phyloP scores from a whole-genome alignment of 2,329 filamentous ascomycete species.

The Ophiostoma tasmaniense region DNA sequence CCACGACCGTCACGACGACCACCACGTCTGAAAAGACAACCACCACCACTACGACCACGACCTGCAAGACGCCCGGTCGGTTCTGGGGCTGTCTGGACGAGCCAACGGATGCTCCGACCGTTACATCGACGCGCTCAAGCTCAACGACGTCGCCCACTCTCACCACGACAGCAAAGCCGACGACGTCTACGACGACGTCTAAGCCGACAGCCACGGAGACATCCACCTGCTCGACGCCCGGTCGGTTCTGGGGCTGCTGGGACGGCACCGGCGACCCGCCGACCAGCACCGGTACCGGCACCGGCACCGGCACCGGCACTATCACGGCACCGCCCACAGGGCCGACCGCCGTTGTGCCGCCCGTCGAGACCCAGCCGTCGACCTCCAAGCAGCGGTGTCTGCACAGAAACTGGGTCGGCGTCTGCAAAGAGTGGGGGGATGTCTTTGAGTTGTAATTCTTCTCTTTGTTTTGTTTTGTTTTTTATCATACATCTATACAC shows the following conservation, averaged over 20 bases:
- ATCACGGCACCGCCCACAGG: conserved; percentile 12
- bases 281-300: conserved; percentile 8
- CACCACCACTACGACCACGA: conserved; percentile 34
- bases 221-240: conserved; percentile 22
- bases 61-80: conserved; percentile 55
- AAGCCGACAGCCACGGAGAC: conserved; percentile 12
- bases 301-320: conserved; percentile 2
- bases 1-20: conserved; percentile 34
- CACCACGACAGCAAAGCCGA: conserved; percentile 17
- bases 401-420: conserved; percentile 32
- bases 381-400: conserved; percentile 28
- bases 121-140: conserved; percentile 25
- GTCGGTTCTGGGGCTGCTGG: conserved; percentile 23
- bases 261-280: conserved; percentile 17
- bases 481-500: not conserved
- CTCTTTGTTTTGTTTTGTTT: not conserved
- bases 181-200: conserved; percentile 25
- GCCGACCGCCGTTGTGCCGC: conserved; percentile 15
- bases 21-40: conserved; percentile 30
- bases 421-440: conserved; percentile 33
- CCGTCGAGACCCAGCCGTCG: conserved; percentile 19
- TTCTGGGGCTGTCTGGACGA: conserved; percentile 54
- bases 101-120: conserved; percentile 29
- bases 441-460: conserved; percentile 22
- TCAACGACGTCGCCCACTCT: conserved; percentile 14